Evolutionary conservation across 768 basidiomycete genomes (phyloP).

Genomic region (Polyporus arcularius): DNA sequence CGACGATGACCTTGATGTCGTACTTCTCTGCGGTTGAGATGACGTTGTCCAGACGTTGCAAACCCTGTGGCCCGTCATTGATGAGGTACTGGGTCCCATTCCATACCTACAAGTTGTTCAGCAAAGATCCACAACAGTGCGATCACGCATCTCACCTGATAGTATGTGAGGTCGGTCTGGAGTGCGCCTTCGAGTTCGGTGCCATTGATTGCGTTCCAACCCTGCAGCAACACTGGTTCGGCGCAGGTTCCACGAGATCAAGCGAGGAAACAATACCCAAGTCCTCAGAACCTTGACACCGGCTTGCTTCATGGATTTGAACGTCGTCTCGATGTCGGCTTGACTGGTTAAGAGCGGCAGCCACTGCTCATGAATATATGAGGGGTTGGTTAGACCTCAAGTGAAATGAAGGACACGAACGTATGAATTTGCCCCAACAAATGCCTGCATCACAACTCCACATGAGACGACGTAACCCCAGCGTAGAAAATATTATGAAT

Average conservation of each 20-base stretch:
- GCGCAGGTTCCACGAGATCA: neutral
- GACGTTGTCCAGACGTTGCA: slow-evolving; percentile 54
- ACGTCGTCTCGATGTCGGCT: slow-evolving; percentile 50
- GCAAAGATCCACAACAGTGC: neutral
- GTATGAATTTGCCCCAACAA: slow-evolving; percentile 58
- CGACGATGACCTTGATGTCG: slow-evolving; percentile 51
- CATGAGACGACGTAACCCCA: neutral
- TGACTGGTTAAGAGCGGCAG: slow-evolving; percentile 50
- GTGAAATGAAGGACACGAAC: slow-evolving; percentile 30
- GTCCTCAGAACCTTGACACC: slow-evolving; percentile 57
- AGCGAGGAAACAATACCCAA: slow-evolving; percentile 39
- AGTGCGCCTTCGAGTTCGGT: slow-evolving; percentile 47
- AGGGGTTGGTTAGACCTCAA: neutral
- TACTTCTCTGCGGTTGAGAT: slow-evolving; percentile 49
- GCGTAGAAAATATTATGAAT: neutral
- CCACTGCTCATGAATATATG: slow-evolving; percentile 39
- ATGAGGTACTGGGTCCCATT: slow-evolving; percentile 48
- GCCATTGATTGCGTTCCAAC: slow-evolving; percentile 40
- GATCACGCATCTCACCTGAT: slow-evolving; percentile 35
- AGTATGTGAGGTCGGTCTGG: slow-evolving; percentile 48
- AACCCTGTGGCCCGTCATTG: slow-evolving; percentile 55
- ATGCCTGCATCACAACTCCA: slow-evolving; percentile 32
- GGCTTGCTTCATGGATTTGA: slow-evolving; percentile 47
- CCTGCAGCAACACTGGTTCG: slow-evolving; percentile 27
- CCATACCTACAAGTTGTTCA: slow-evolving; percentile 42